A percentile compares a stretch with the other conserved stretches of the same genome.
Conservation (phyloP, 192 early-diverging fungal genomes). For the Coemansia brasiliensis region DNA sequence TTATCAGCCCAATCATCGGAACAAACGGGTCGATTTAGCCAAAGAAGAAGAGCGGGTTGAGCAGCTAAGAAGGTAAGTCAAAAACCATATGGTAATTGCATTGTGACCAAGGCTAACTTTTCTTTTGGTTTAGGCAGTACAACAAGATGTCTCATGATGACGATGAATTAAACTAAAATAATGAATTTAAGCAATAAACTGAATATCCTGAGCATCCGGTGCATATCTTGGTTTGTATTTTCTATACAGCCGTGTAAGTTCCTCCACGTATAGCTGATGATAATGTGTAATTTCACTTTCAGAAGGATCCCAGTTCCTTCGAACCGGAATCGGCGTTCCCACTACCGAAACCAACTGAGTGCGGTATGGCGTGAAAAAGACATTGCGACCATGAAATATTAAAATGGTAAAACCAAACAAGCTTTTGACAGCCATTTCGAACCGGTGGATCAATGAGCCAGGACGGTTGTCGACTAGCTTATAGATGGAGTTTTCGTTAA, state of each 20-base stretch:
- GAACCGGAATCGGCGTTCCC: conserved; percentile 39
- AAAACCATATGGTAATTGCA: not conserved
- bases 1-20: conserved; percentile 77
- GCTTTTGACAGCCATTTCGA: conserved; percentile 74
- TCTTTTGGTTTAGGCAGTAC: conserved; percentile 28
- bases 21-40: conserved; percentile 77
- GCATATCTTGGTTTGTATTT: conserved; percentile 50
- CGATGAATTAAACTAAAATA: conserved; percentile 1
- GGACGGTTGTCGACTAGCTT: conserved; percentile 70
- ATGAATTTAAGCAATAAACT: conserved; percentile 29
- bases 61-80: conserved; percentile 67
- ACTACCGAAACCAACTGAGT: conserved; percentile 47
- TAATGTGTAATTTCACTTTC: conserved; percentile 28
- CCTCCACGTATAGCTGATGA: conserved; percentile 42
- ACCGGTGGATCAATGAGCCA: conserved; percentile 63
- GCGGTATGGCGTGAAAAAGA: conserved; percentile 67
- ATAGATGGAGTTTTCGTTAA: conserved; percentile 94
- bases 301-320: conserved; percentile 27
- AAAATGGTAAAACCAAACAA: conserved; percentile 71
- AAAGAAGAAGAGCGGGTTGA: conserved; percentile 74
- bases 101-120: not conserved
- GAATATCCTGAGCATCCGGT: conserved; percentile 25
- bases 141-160: conserved; percentile 34
- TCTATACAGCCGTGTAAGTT: conserved; percentile 36
- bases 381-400: conserved; percentile 81